Evolutionary conservation across 257 asterid genomes (phyloP).

Genomic region (Rubia yunnanensis): DNA sequence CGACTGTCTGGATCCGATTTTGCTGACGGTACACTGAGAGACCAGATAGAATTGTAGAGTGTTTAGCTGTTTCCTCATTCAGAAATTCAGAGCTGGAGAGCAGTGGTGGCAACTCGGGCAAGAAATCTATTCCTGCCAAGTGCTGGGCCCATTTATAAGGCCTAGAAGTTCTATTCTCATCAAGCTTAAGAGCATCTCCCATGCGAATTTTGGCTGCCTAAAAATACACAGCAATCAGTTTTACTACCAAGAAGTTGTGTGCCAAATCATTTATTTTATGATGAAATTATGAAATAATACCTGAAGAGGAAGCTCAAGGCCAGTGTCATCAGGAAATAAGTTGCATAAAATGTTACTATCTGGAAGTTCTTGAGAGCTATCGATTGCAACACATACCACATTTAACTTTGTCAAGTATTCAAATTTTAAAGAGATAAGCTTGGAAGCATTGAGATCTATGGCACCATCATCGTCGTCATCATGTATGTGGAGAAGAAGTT

Average conservation of each 20-base stretch:
- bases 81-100: constrained; percentile 40
- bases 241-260: constrained; percentile 14
- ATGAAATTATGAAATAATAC: constrained; percentile 32
- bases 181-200: constrained; percentile 56
- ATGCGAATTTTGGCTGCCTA: constrained; percentile 77
- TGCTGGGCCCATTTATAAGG: constrained; percentile 99
- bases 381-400: constrained; percentile 77
- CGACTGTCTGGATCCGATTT: constrained; percentile 81
- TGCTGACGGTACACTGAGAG: constrained; percentile 83
- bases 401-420: constrained; percentile 72
- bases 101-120: constrained; percentile 89
- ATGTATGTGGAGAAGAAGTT: constrained; percentile 58
- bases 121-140: constrained; percentile 90
- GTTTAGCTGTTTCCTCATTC: constrained; percentile 43
- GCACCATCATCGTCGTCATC: constrained; percentile 43
- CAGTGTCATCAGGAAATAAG: constrained; percentile 94
- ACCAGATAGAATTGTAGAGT: constrained; percentile 45
- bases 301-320: constrained; percentile 95
- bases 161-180: constrained; percentile 61
- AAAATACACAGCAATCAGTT: constrained; percentile 18
- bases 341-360: constrained; percentile 62
- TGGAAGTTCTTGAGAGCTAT: constrained; percentile 60
- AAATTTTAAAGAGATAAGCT: constrained; percentile 69
- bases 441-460: constrained; percentile 35
- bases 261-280: constrained; percentile 11